These are phyloP conservation scores for Venturia effusa DNA, from an alignment of 2,329 filamentous ascomycete genomes.

Conservation along the genomic window DNA sequence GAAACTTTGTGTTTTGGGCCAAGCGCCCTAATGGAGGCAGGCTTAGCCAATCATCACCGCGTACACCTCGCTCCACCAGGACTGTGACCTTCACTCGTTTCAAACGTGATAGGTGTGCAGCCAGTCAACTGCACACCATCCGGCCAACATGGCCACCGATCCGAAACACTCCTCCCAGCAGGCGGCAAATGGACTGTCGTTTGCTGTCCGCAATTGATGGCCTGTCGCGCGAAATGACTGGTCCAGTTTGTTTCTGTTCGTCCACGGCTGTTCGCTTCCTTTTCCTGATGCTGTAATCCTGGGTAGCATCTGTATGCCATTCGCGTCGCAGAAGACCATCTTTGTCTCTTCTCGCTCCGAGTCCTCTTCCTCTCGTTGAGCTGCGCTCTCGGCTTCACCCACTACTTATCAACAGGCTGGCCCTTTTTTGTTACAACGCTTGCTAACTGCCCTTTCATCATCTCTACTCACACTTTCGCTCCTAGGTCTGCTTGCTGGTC, in stretches of 20 bases:
- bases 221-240: not conserved
- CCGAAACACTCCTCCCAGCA: not conserved
- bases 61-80: not conserved
- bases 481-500: not conserved
- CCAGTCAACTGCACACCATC: not conserved
- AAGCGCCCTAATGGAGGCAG: too few relatives aligned
- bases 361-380: not conserved
- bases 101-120: not conserved
- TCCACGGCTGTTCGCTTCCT: not conserved
- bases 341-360: not conserved
- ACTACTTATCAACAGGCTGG: not conserved
- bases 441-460: not conserved
- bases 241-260: not conserved
- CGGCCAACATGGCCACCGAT: not conserved
- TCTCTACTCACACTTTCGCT: not conserved
- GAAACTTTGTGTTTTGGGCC: too few relatives aligned
- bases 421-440: slow-evolving; percentile 1
- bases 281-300: not conserved
- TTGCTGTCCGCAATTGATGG: not conserved
- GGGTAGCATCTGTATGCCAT: not conserved
- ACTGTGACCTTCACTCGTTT: not conserved
- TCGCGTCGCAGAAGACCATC: not conserved
- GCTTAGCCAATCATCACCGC: not conserved
- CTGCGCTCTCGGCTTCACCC: not conserved
- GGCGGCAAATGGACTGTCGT: not conserved